phyloP scores from a whole-genome alignment of 2,329 filamentous ascomycete species.

The Colletotrichum higginsianum region DNA sequence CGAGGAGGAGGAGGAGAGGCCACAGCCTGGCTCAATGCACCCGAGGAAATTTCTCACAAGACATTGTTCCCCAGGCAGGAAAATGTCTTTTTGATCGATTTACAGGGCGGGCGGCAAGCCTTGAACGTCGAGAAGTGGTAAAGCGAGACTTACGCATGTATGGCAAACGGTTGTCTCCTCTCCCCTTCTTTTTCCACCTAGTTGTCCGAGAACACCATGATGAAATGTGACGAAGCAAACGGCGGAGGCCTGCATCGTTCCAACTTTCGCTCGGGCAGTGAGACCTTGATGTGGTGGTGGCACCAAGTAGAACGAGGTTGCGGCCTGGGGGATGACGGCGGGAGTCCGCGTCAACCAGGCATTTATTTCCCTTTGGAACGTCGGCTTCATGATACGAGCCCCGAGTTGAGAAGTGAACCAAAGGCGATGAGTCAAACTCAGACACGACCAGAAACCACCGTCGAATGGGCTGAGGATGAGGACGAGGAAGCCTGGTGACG shows the following conservation, averaged over 20 bases:
- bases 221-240: not conserved
- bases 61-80: no score
- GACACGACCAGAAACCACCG: not conserved
- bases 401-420: no score
- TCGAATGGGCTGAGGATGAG: not conserved
- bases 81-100: no score
- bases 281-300: not conserved
- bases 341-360: conserved; percentile 10
- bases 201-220: not conserved
- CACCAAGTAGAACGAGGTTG: conserved; percentile 1
- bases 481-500: not conserved
- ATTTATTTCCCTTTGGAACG: not conserved
- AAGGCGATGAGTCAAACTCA: not conserved
- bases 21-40: no score
- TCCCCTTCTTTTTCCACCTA: not conserved
- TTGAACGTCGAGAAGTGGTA: not conserved
- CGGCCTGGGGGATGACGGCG: not conserved
- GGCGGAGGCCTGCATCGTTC: not conserved
- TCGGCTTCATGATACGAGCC: not conserved
- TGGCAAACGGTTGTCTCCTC: not conserved
- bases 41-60: no score
- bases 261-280: not conserved
- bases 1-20: no score
- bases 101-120: no score
- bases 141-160: not conserved